Percentiles rank a stretch among this genome's conserved stretches.
These are phyloP conservation scores for Tetragonia tetragonoides DNA, from an alignment of 148 eudicot genomes.

Conservation along the genomic window DNA sequence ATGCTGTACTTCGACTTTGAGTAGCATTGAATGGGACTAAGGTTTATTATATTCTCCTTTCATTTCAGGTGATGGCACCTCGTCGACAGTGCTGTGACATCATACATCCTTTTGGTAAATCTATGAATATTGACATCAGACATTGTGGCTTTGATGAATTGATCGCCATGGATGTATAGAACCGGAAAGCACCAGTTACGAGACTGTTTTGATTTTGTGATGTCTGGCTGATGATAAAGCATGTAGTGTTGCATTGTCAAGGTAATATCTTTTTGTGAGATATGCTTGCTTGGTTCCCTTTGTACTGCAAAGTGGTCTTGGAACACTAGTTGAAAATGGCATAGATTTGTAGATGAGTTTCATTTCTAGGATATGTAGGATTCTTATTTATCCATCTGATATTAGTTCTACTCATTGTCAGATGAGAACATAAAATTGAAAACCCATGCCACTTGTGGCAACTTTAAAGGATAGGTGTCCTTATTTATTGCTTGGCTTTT, in stretches of 20 bases:
- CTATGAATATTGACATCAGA: conserved; percentile 51
- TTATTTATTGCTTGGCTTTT: too few species aligned
- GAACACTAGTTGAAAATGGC: conserved; percentile 1
- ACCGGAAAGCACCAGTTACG: background rate
- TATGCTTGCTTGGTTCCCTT: conserved; percentile 3
- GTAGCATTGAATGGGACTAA: background rate
- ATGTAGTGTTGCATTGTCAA: conserved; percentile 15
- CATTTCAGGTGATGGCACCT: conserved; percentile 41
- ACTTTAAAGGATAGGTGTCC: background rate
- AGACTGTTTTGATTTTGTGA: background rate
- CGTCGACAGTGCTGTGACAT: conserved; percentile 85
- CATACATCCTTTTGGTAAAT: conserved; percentile 37
- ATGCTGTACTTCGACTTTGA: background rate
- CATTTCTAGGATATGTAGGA: background rate
- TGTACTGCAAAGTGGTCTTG: background rate
- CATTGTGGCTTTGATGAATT: conserved; percentile 55
- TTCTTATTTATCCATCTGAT: background rate
- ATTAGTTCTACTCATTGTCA: background rate
- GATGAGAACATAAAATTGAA: background rate
- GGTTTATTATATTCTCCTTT: background rate
- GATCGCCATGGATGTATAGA: conserved; percentile 53
- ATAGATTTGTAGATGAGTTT: background rate
- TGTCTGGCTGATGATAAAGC: conserved; percentile 9
- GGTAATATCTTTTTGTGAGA: conserved; percentile 7
- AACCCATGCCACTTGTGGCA: background rate